Evolutionary conservation across 1,284 basidiomycete genomes (phyloP).

Genomic region (Cryptococcus sp.): DNA sequence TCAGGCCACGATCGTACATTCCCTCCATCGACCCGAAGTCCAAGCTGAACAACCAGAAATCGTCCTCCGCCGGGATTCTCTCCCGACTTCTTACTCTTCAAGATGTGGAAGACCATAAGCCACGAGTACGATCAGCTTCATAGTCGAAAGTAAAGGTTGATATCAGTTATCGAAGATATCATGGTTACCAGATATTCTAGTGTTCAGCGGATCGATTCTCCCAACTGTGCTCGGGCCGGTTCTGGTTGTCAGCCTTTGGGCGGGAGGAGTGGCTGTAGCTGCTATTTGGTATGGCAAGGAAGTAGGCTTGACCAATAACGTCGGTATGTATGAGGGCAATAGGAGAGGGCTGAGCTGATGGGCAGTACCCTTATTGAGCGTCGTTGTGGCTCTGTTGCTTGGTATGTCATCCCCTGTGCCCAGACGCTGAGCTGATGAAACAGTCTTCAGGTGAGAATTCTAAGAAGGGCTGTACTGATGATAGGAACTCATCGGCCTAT

Average conservation of each 20-base stretch:
- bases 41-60: not conserved
- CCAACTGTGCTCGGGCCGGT: conserved; percentile 61
- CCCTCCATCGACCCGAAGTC: not conserved
- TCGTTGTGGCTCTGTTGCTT: conserved; percentile 65
- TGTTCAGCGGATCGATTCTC: conserved; percentile 57
- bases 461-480: conserved; percentile 69
- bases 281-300: conserved; percentile 35
- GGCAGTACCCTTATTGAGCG: conserved; percentile 70
- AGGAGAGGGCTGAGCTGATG: not conserved
- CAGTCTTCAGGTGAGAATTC: conserved; percentile 14
- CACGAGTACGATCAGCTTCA: conserved; percentile 33
- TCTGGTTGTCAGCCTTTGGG: conserved; percentile 71
- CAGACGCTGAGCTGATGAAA: not conserved
- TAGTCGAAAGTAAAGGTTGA: not conserved
- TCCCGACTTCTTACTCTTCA: conserved; percentile 37
- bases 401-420: conserved; percentile 18
- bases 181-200: conserved; percentile 81
- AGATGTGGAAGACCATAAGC: conserved; percentile 41
- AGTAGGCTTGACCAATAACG: conserved; percentile 43
- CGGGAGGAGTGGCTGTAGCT: conserved; percentile 48
- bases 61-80: conserved; percentile 14
- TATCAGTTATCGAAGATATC: conserved; percentile 61
- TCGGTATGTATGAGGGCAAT: conserved; percentile 27
- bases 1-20: too few relatives aligned
- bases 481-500: conserved; percentile 45